A percentile compares a stretch with the other conserved stretches of the same genome.
These are phyloP conservation scores for Lactarius quietus DNA, from an alignment of 768 basidiomycete genomes.

Conservation along the genomic window DNA sequence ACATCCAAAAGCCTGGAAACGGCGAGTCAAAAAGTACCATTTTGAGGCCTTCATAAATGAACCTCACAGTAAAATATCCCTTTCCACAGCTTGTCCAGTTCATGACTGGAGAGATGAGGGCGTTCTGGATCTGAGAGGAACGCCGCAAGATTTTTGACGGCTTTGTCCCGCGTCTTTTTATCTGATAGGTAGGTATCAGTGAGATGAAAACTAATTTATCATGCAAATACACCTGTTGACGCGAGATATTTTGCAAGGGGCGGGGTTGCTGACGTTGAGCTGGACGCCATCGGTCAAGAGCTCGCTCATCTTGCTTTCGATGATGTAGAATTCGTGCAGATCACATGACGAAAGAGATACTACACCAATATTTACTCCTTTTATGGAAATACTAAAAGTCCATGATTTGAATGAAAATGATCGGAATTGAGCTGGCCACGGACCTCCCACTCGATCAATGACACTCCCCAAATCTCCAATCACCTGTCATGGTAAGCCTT, in stretches of 20 bases:
- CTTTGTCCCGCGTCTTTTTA: conserved; percentile 89
- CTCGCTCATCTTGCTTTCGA: too few relatives aligned
- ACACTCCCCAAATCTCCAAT: conserved; percentile 62
- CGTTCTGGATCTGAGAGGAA: conserved; percentile 71
- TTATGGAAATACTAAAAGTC: too few relatives aligned
- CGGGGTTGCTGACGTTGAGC: conserved; percentile 38
- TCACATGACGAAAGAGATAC: too few relatives aligned
- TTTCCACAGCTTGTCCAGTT: conserved; percentile 95
- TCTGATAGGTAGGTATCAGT: conserved; percentile 45
- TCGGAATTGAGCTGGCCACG: too few relatives aligned
- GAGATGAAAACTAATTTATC: conserved; percentile 10
- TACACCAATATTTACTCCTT: too few relatives aligned
- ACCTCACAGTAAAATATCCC: conserved; percentile 91
- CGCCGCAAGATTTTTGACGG: conserved; percentile 68
- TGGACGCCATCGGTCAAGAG: conserved; percentile 32
- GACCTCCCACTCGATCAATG: conserved; percentile 8
- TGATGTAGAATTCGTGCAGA: too few relatives aligned
- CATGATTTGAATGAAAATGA: too few relatives aligned
- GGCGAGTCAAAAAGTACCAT: conserved; percentile 8
- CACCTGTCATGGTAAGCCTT: conserved; percentile 77
- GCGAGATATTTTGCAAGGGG: conserved; percentile 91
- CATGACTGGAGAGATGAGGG: conserved; percentile 59
- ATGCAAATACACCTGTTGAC: conserved; percentile 58
- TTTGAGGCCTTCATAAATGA: not conserved
- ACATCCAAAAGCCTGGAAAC: conserved; percentile 94